Evolutionary conservation across 495 filamentous ascomycete genomes (phyloP).

Genomic region (Lepraria neglecta): DNA sequence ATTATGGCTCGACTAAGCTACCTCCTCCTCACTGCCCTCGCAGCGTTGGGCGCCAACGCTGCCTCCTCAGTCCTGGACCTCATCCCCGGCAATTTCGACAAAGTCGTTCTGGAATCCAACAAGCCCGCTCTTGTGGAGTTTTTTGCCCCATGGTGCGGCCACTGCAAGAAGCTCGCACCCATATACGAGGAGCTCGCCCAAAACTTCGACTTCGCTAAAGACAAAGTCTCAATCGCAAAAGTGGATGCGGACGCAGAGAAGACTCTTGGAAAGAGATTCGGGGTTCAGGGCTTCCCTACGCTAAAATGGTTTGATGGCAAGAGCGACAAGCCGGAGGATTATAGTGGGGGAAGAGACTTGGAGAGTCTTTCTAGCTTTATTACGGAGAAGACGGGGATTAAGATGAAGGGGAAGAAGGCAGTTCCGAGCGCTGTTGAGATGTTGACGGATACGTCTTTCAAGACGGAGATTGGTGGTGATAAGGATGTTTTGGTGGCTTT

Average conservation of each 20-base stretch:
- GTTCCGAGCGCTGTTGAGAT: slow-evolving; percentile 68
- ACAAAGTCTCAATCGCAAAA: slow-evolving; percentile 87
- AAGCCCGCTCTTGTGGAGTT: slow-evolving; percentile 98
- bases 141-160: slow-evolving; percentile 98
- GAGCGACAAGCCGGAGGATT: slow-evolving; percentile 79
- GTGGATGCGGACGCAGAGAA: slow-evolving; percentile 91
- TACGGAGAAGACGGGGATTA: slow-evolving; percentile 79
- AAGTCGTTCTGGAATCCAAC: slow-evolving; percentile 78
- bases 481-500: slow-evolving; percentile 94
- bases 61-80: slow-evolving; percentile 69
- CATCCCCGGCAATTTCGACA: slow-evolving; percentile 81
- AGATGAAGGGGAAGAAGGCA: slow-evolving; percentile 63
- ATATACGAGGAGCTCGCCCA: slow-evolving; percentile 89
- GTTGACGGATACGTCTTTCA: slow-evolving; percentile 75
- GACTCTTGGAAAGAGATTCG: slow-evolving; percentile 72
- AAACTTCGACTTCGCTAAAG: slow-evolving; percentile 61
- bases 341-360: slow-evolving; percentile 79
- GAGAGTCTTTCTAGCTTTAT: slow-evolving; percentile 79
- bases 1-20: slow-evolving; percentile 45
- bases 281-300: slow-evolving; percentile 91
- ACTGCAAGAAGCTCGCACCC: slow-evolving; percentile 96
- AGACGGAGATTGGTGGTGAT: slow-evolving; percentile 68
- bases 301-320: slow-evolving; percentile 98
- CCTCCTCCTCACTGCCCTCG: slow-evolving; percentile 41
- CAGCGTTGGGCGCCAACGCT: slow-evolving; percentile 39